Conservation (phyloP, 805 yeast genomes). For the Ogataea corticis region DNA sequence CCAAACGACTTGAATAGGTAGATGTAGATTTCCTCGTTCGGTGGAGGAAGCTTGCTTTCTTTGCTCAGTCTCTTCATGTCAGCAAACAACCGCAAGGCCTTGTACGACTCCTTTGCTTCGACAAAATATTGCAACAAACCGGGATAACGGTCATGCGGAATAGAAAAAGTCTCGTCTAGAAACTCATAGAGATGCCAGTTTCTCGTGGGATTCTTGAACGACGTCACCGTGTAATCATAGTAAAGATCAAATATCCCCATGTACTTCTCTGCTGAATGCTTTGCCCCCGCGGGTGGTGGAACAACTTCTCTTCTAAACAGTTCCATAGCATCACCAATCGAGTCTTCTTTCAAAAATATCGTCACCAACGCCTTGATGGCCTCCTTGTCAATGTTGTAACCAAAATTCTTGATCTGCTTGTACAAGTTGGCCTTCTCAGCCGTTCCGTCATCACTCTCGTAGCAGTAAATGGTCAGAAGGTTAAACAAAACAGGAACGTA, state of each 20-base stretch:
- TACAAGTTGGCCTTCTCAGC: slow-evolving; percentile 34
- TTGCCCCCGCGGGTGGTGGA: slow-evolving; percentile 11
- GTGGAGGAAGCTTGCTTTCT: slow-evolving; percentile 52
- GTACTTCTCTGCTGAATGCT: slow-evolving; percentile 20
- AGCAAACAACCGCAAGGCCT: slow-evolving; percentile 62
- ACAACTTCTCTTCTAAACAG: slow-evolving; percentile 44
- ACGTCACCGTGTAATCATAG: slow-evolving; percentile 42
- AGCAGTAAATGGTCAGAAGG: slow-evolving; percentile 24
- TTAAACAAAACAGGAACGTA: slow-evolving; percentile 30
- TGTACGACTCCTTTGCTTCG: slow-evolving; percentile 53
- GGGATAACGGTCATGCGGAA: slow-evolving; percentile 59
- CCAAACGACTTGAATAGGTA: slow-evolving; percentile 65
- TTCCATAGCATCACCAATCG: slow-evolving; percentile 41
- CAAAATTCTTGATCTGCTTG: slow-evolving; percentile 43
- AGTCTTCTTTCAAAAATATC: slow-evolving; percentile 36
- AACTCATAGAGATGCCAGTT: slow-evolving; percentile 63
- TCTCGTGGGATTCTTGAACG: slow-evolving; percentile 42
- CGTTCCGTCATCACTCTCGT: slow-evolving; percentile 18
- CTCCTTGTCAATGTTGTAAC: slow-evolving; percentile 37
- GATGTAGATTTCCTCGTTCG: slow-evolving; percentile 56
- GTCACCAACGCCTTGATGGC: slow-evolving; percentile 41
- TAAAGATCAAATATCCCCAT: slow-evolving; percentile 34
- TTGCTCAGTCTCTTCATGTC: slow-evolving; percentile 57
- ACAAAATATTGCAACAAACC: slow-evolving; percentile 62
- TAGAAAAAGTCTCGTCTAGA: slow-evolving; percentile 51